Base-by-base conservation (phyloP, 1,139 yeast genomes). In the Entelexis paramagnoliae region DNA sequence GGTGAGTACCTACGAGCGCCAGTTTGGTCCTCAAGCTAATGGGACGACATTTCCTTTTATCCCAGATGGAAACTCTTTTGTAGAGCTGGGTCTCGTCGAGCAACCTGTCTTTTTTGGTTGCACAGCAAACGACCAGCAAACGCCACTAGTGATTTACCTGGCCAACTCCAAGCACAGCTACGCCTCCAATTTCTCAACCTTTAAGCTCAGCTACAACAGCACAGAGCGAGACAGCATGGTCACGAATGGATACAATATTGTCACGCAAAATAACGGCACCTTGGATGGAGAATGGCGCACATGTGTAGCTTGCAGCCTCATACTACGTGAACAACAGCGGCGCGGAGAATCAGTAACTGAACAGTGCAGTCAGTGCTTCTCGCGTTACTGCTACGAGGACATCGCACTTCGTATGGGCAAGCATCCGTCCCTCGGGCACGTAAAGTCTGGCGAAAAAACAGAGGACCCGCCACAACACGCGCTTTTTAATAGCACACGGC, bases 251-350 rank as follows among this genome's bases (percentile, higher is more conserved):
- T 86, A 82, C 64, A 93, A 85, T 64, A 77, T 78, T 24, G 79
- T 83, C 17, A 76, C 94, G 1, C 78, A 87, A 64, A 74, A 75
- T 59, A 87, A 86, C 66, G 70, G 79, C 44, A 83, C 96, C 9
- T 68, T 81, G 45, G 95, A 86, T 62, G 66, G 71, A 4, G 80
- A 83, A 51, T 89, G 89, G 83, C 73, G 78, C 46, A 76, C 83
- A 13, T 89, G 97, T 72, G 78, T 88, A 50, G 87, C 89, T 1
- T 89, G 97, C 72, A 96, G 96, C 9, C 78, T 88, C 50, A 74
- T 88, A 55, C 82, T 88, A 68, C 80, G 96, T 66, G 79, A 58
- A 33, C 82, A 83, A 64, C 94, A 87, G 69, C 76, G 94, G 62
- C 69, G 74, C 48, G 81, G 83, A 33, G 66, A 74, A 30, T 72